phyloP scores from a whole-genome alignment of 2,329 filamentous ascomycete species.

The Cladosporium sp. region DNA sequence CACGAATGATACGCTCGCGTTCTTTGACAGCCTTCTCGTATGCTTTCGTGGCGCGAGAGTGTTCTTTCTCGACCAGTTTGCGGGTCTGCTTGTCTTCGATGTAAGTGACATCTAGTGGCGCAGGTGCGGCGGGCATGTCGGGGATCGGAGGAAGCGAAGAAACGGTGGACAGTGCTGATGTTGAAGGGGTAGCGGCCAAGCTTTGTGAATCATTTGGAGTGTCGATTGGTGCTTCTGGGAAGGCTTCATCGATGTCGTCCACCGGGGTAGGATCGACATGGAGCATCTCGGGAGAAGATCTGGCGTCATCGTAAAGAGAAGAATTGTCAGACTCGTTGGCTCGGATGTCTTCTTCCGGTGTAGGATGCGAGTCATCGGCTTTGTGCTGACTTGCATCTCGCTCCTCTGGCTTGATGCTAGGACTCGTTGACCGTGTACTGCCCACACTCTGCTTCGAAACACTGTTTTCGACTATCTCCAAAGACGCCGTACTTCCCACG shows the following conservation, averaged over 20 bases:
- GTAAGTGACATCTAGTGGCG: constrained; percentile 57
- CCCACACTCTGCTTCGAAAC: not conserved
- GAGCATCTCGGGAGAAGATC: constrained; percentile 5
- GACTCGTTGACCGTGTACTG: constrained; percentile 35
- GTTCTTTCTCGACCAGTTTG: constrained; percentile 69
- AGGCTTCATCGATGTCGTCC: not conserved
- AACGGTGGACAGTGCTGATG: not conserved
- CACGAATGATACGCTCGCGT: constrained; percentile 63
- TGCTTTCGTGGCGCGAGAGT: constrained; percentile 61
- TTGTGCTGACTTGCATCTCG: constrained; percentile 38
- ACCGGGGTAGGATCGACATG: constrained; percentile 13
- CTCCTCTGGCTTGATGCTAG: constrained; percentile 50
- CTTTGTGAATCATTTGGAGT: not conserved
- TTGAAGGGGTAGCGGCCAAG: not conserved
- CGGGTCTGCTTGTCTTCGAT: constrained; percentile 65
- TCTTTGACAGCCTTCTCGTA: constrained; percentile 69
- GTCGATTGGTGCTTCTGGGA: not conserved
- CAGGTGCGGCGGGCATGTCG: constrained; percentile 51
- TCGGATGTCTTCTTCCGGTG: not conserved
- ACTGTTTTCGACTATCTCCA: constrained; percentile 4
- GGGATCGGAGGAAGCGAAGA: constrained; percentile 49
- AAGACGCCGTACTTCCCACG: constrained; percentile 3
- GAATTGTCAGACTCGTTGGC: constrained; percentile 34
- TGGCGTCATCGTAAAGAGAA: constrained; percentile 12
- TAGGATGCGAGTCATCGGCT: constrained; percentile 28